A percentile compares a stretch with the other conserved stretches of the same genome.
Conservation (phyloP, 2,329 filamentous ascomycete species). For the Camptophora hylomeconis region DNA sequence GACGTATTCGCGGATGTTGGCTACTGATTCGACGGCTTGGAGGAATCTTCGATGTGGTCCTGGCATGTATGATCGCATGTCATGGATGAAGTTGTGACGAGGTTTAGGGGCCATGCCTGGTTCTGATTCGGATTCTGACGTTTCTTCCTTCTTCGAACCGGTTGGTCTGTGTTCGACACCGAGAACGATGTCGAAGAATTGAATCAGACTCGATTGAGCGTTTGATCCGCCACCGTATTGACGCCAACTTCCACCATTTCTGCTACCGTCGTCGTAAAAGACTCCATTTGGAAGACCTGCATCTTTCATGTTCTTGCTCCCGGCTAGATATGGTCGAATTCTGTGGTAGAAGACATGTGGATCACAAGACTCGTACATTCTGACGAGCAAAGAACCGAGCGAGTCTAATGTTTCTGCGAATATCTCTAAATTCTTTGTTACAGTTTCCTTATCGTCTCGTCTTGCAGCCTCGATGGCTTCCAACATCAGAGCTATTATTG, state of each 20-base stretch:
- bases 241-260: conserved; percentile 53
- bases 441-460: conserved; percentile 52
- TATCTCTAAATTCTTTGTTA: conserved; percentile 61
- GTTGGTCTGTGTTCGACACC: conserved; percentile 85
- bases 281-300: conserved; percentile 81
- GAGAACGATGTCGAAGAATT: conserved; percentile 90
- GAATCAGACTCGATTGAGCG: conserved; percentile 89
- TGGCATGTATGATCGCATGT: conserved; percentile 97
- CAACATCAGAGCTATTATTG: conserved; percentile 79
- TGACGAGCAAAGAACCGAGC: conserved; percentile 61
- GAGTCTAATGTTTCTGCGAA: conserved; percentile 86
- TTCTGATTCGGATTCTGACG: conserved; percentile 33
- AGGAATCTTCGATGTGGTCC: conserved; percentile 83
- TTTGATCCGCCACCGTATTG: conserved; percentile 93
- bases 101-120: conserved; percentile 37
- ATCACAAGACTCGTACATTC: conserved; percentile 93
- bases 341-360: conserved; percentile 90
- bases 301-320: conserved; percentile 94
- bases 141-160: conserved; percentile 44
- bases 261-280: conserved; percentile 69
- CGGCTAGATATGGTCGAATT: conserved; percentile 89
- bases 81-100: conserved; percentile 80
- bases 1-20: conserved; percentile 81
- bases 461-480: conserved; percentile 72
- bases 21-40: conserved; percentile 60